Percentiles rank a stretch among this genome's conserved stretches.
Evolutionary conservation across 164 flowering plant species (phyloP).

Genomic region (Malania oleifera): DNA sequence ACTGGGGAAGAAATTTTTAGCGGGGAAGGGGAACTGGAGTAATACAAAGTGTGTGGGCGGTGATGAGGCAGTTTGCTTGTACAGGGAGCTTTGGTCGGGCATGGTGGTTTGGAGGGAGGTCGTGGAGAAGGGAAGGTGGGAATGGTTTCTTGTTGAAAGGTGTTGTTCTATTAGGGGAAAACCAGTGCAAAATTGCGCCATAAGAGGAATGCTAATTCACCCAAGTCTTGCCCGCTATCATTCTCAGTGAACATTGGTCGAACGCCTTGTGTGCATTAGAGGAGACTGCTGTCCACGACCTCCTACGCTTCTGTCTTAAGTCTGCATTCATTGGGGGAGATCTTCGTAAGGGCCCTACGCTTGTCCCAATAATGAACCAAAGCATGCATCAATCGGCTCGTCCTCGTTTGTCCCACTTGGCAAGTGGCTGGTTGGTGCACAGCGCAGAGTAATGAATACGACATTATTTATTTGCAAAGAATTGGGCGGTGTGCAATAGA

Average conservation of each 20-base stretch:
- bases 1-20: conserved; percentile 33
- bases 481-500: too few relatives aligned
- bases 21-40: conserved; percentile 34
- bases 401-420: too few relatives aligned
- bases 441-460: too few relatives aligned
- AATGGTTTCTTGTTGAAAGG: conserved; percentile 62
- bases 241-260: background rate
- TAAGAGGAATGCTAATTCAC: conserved; percentile 44
- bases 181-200: conserved; percentile 26
- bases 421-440: too few relatives aligned
- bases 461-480: too few relatives aligned
- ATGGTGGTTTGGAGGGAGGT: conserved; percentile 48
- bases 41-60: conserved; percentile 44
- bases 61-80: conserved; percentile 43
- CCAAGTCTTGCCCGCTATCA: conserved; percentile 28
- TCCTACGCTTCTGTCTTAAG: too few relatives aligned
- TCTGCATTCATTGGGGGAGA: too few relatives aligned
- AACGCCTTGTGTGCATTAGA: background rate
- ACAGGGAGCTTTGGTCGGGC: conserved; percentile 43
- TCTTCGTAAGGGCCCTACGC: too few relatives aligned
- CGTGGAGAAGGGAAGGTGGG: conserved; percentile 30
- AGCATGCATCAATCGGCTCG: too few relatives aligned
- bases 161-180: conserved; percentile 27
- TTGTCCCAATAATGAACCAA: too few relatives aligned
- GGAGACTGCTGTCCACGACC: too few relatives aligned